A percentile compares a stretch with the other conserved stretches of the same genome.
Evolutionary conservation across 78 protist genomes (phyloP).

Genomic region (Dictyostelium brefeldianum): DNA sequence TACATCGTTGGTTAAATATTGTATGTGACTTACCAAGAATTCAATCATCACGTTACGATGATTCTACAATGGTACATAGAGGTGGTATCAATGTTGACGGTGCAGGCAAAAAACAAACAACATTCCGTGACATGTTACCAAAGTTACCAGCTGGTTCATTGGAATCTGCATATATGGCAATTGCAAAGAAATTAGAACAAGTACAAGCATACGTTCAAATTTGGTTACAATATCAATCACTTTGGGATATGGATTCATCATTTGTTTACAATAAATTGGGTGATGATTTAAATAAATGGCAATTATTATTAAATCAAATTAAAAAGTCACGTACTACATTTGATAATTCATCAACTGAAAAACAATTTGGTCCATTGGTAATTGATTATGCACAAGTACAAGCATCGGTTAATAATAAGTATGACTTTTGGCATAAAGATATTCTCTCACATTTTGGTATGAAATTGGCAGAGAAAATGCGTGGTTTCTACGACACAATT

Average conservation of each 20-base stretch:
- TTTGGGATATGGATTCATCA: slow-evolving; percentile 95
- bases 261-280: slow-evolving; percentile 85
- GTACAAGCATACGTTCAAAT: slow-evolving; percentile 75
- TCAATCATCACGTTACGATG: slow-evolving; percentile 75
- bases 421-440: slow-evolving; percentile 94
- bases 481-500: slow-evolving; percentile 47
- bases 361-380: slow-evolving; percentile 89
- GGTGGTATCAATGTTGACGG: slow-evolving; percentile 17
- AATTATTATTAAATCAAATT: slow-evolving; percentile 72
- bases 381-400: slow-evolving; percentile 94
- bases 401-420: slow-evolving; percentile 91
- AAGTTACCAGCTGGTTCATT: slow-evolving; percentile 81
- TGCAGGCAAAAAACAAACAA: slow-evolving; percentile 17
- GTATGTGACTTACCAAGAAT: slow-evolving; percentile 82
- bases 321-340: slow-evolving; percentile 89
- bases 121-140: slow-evolving; percentile 77
- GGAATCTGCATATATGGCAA: slow-evolving; percentile 69
- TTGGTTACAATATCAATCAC: slow-evolving; percentile 97
- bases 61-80: slow-evolving; percentile 2
- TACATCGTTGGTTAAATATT: slow-evolving; percentile 83
- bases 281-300: slow-evolving; percentile 91
- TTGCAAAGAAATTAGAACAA: slow-evolving; percentile 74
- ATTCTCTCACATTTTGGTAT: slow-evolving; percentile 85
- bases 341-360: slow-evolving; percentile 85
- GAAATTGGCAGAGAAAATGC: slow-evolving; percentile 70